phyloP scores from a whole-genome alignment of 176 grass and related monocot species.

The Oryza nivara region DNA sequence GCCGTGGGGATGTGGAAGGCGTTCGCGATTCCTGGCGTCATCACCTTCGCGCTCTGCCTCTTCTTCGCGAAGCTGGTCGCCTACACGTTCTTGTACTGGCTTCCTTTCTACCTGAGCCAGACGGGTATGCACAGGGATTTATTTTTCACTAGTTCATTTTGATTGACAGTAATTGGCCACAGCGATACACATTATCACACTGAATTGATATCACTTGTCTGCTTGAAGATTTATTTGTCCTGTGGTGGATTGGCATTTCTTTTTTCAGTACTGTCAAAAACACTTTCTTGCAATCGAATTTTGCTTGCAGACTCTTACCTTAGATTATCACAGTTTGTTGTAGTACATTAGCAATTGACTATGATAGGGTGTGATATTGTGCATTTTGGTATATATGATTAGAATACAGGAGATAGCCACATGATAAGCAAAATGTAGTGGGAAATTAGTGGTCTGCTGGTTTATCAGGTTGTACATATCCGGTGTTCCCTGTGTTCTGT shows the following conservation, averaged over 20 bases:
- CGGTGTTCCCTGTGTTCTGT: background rate
- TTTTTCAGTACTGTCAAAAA: background rate
- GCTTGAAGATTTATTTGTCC: background rate
- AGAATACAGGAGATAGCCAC: background rate
- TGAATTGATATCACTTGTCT: background rate
- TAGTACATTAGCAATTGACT: background rate
- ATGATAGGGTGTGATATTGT: background rate
- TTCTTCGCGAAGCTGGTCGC: slow-evolving; percentile 80
- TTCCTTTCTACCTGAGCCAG: slow-evolving; percentile 74
- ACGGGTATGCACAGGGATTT: slow-evolving; percentile 47
- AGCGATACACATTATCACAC: background rate
- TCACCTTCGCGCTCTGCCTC: slow-evolving; percentile 68
- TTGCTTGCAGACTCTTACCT: background rate
- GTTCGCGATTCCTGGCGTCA: slow-evolving; percentile 55
- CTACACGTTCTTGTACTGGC: slow-evolving; percentile 77
- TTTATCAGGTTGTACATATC: slow-evolving; percentile 3
- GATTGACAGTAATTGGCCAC: background rate
- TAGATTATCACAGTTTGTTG: background rate
- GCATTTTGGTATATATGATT: background rate
- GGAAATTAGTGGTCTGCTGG: background rate
- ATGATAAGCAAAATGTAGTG: slow-evolving; percentile 1
- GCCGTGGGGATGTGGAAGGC: slow-evolving; percentile 62
- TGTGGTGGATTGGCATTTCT: background rate
- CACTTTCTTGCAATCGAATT: background rate
- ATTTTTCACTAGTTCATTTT: background rate